These are phyloP conservation scores for Loxodes magnus DNA, from an alignment of 73 alveolate genomes.

Conservation along the genomic window DNA sequence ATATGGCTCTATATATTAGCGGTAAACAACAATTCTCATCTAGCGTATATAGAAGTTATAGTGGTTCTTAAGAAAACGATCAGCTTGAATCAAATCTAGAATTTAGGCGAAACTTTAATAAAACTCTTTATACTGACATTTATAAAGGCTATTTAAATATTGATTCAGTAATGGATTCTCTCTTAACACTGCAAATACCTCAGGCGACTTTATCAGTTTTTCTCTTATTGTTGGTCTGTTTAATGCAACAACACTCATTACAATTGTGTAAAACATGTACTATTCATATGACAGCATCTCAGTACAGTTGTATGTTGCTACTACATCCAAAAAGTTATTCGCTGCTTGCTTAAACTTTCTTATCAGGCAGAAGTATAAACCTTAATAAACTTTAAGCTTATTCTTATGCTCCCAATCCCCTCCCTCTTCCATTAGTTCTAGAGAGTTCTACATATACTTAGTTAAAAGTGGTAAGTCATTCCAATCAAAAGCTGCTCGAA, in stretches of 20 bases:
- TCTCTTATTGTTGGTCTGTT: constrained; percentile 67
- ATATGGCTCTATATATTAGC: constrained; percentile 71
- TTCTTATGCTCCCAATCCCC: constrained; percentile 90
- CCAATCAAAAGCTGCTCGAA: constrained; percentile 4
- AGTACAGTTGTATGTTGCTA: constrained; percentile 71
- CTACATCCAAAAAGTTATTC: constrained; percentile 48
- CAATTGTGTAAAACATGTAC: constrained; percentile 67
- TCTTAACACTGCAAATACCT: constrained; percentile 60
- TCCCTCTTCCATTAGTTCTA: constrained; percentile 52
- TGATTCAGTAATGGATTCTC: constrained; percentile 56
- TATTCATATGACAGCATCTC: constrained; percentile 62
- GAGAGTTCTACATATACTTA: constrained; percentile 1
- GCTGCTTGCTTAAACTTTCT: constrained; percentile 73
- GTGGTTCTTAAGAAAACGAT: constrained; percentile 66
- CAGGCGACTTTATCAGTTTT: constrained; percentile 68
- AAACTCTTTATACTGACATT: constrained; percentile 60
- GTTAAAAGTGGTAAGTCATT: not conserved
- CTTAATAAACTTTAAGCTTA: constrained; percentile 76
- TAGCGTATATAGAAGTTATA: constrained; percentile 71
- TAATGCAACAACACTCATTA: constrained; percentile 58
- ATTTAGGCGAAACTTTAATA: constrained; percentile 56
- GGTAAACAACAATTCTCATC: constrained; percentile 83
- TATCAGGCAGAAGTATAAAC: constrained; percentile 57
- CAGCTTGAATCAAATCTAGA: constrained; percentile 53
- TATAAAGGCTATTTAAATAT: constrained; percentile 55